A percentile compares a stretch with the other conserved stretches of the same genome.
These are phyloP conservation scores for Pterulicium gracile DNA, from an alignment of 1,284 basidiomycete genomes.

Conservation along the genomic window DNA sequence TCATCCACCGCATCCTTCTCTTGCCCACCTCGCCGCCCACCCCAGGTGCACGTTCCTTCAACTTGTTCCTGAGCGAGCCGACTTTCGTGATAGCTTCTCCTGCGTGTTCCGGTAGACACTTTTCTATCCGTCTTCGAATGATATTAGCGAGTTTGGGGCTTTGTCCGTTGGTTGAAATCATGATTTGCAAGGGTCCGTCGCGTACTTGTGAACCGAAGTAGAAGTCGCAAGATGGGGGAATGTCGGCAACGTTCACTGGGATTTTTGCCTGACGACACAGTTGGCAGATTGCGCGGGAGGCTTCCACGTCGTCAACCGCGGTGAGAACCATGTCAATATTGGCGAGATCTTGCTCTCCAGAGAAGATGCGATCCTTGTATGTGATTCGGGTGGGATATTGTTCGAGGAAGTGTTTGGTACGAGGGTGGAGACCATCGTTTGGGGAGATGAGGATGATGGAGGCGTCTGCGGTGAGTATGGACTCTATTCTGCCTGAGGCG, in stretches of 20 bases:
- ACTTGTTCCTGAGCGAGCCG: conserved; percentile 54
- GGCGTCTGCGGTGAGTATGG: conserved; percentile 54
- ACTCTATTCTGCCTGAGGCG: conserved; percentile 68
- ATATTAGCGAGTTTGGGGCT: conserved; percentile 88
- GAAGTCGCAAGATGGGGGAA: conserved; percentile 93
- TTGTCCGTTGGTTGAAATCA: conserved; percentile 93
- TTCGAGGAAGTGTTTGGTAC: conserved; percentile 42
- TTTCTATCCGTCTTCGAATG: conserved; percentile 65
- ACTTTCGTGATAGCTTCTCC: conserved; percentile 79
- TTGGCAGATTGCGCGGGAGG: conserved; percentile 63
- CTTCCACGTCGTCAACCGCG: conserved; percentile 79
- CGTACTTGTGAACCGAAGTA: conserved; percentile 96
- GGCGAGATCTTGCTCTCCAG: conserved; percentile 43
- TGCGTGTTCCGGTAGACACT: conserved; percentile 57
- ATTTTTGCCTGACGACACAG: conserved; percentile 64
- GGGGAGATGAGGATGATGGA: conserved; percentile 58
- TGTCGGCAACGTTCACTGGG: conserved; percentile 94
- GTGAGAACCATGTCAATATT: conserved; percentile 88
- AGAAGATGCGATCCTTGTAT: conserved; percentile 62
- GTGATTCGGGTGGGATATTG: conserved; percentile 46
- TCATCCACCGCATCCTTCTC: conserved; percentile 93
- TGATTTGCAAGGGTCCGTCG: conserved; percentile 85
- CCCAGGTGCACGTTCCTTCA: conserved; percentile 68
- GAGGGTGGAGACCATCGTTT: conserved; percentile 45
- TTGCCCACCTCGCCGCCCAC: conserved; percentile 66